Evolutionary conservation across 495 filamentous ascomycete species (phyloP), one percentile per base, ranked within the genome.

Genomic region (Aspergillus wentii): DNA sequence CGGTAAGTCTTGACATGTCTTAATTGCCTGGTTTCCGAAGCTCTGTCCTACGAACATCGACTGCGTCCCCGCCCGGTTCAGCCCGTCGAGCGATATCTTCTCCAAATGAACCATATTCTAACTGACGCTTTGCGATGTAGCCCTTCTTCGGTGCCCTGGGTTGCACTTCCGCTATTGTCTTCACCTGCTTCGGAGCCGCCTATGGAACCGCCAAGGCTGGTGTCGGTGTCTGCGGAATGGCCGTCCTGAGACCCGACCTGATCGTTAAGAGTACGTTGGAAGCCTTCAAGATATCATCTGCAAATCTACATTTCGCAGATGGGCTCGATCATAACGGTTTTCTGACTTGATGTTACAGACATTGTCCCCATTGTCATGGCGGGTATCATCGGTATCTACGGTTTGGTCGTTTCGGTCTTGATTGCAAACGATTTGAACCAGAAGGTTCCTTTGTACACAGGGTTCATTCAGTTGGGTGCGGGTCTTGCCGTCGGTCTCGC

Each of bases 341-440:
- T 39, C 54, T 64, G 17, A 64, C 35, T 15, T 10, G 2, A 14
- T 13, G 30, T 40, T 35, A 14, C 48, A 98, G 92, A 97, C 76
- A 95, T 98, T 60, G 89, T 98, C 43, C 92, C 92, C 58, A 92
- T 98, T 68, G 94, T 99, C 79, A 99, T 99, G 92, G 92, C 92
- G 75, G 92, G 92, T 97, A 99, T 99, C 72, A 96, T 99, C 68
- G 94, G 86, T 83, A 99, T 99, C 70, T 99, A 99, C 76, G 92
- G 92, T 54, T 80, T 99, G 36, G 92, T 99, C 72, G 92, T 99
- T 38, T 96, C 91, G 3, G 92, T 99, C 66, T 68, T 99, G 60
- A 90, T 99, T 64, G 95, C 94, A 53, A 90, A 94, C 67, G 80
- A 82, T 53, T 74, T 99, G 50, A 74, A 69, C 46, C 94, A 99